Evolutionary conservation across 305 asterid genomes (phyloP).

Genomic region (Fraxinus latifolia): DNA sequence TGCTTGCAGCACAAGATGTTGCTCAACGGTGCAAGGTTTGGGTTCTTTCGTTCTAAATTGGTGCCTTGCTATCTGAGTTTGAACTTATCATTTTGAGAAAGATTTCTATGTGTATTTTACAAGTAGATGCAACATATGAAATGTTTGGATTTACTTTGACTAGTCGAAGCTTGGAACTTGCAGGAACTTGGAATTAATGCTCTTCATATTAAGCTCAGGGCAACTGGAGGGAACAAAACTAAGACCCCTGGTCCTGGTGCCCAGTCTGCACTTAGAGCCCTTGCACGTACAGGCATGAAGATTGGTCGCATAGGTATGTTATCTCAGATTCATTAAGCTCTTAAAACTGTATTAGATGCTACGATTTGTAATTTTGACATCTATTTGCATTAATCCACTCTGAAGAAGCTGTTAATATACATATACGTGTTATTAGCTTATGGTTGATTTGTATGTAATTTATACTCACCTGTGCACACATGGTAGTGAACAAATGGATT

Average conservation of each 20-base stretch:
- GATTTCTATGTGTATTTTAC: not conserved
- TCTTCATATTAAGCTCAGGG: conserved; percentile 77
- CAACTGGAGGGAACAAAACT: conserved; percentile 85
- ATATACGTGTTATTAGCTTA: not conserved
- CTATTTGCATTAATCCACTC: not conserved
- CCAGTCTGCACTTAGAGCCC: conserved; percentile 79
- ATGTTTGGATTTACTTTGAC: not conserved
- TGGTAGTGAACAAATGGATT: not conserved
- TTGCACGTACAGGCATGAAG: conserved; percentile 87
- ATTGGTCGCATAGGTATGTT: conserved; percentile 73
- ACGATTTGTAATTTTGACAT: not conserved
- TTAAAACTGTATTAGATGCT: not conserved
- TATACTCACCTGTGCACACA: not conserved
- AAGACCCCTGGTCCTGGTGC: conserved; percentile 92
- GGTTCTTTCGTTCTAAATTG: not conserved
- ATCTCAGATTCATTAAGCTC: not conserved
- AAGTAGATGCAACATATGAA: not conserved
- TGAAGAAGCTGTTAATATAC: not conserved
- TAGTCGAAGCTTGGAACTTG: not conserved
- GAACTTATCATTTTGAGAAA: not conserved
- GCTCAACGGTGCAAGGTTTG: conserved; percentile 63
- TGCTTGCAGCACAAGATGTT: conserved; percentile 76
- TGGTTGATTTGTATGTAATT: not conserved
- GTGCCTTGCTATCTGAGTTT: not conserved
- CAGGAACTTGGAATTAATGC: conserved; percentile 78